Percentiles rank a stretch among this genome's conserved stretches.
phyloP scores from a whole-genome alignment of 2,329 filamentous ascomycete genomes.

The Neonectria ditissima region DNA sequence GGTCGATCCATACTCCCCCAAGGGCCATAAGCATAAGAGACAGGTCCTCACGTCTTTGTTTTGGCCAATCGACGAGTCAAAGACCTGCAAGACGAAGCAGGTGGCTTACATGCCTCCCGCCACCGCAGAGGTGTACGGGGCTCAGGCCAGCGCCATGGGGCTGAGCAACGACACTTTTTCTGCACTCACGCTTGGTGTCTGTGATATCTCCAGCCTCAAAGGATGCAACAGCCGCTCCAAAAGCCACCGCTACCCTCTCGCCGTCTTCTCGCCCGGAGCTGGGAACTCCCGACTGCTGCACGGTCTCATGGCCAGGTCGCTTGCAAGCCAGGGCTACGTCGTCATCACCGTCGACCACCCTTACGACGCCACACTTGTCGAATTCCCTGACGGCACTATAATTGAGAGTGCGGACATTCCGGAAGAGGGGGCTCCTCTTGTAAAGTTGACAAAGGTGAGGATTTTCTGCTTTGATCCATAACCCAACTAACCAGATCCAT shows the following conservation, averaged over 20 bases:
- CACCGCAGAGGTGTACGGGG: constrained; percentile 47
- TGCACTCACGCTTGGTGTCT: constrained; percentile 44
- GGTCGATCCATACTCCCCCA: constrained; percentile 46
- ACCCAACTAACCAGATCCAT: constrained; percentile 1
- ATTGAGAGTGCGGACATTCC: constrained; percentile 30
- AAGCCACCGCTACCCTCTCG: constrained; percentile 42
- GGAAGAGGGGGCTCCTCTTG: constrained; percentile 19
- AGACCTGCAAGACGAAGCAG: constrained; percentile 32
- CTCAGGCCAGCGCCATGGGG: constrained; percentile 41
- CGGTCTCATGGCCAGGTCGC: constrained; percentile 55
- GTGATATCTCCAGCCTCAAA: constrained; percentile 32
- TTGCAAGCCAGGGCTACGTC: constrained; percentile 59
- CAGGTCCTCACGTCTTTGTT: constrained; percentile 48
- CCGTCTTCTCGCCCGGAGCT: constrained; percentile 59
- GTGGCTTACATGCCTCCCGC: constrained; percentile 51
- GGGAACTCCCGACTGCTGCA: constrained; percentile 58
- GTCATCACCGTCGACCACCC: constrained; percentile 64
- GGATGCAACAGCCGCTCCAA: constrained; percentile 20
- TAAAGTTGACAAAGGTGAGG: constrained; percentile 36
- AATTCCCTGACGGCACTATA: constrained; percentile 58
- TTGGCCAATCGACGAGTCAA: constrained; percentile 43
- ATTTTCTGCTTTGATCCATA: accelerated
- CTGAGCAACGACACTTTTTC: constrained; percentile 48
- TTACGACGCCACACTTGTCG: constrained; percentile 57
- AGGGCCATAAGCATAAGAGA: constrained; percentile 38